Base-by-base conservation (phyloP, 495 filamentous ascomycete genomes). In the Trichocladium uniseriatum region DNA sequence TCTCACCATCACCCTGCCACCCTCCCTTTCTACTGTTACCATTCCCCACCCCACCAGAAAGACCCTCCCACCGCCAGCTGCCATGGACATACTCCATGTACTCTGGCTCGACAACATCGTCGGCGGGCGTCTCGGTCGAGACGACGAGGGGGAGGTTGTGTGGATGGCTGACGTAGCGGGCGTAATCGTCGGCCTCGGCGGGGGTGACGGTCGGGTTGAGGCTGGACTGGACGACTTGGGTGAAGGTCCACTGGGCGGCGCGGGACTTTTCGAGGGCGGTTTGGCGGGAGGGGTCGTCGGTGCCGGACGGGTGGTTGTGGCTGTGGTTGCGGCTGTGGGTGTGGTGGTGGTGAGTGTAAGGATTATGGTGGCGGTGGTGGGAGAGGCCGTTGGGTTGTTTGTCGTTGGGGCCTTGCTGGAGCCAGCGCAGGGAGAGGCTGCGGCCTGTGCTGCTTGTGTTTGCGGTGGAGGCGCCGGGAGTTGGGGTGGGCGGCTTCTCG, bases 121-220 rank as follows among this genome's bases (percentile, higher is more conserved):
- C 71, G 7, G 57, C 56, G 4, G 72, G 72, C 11, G 69, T 57
- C 38, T 91, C 86, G 19, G 79, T 83, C 2, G 84, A 84, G 1
- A 89, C 79, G 5, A 96, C 92, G 2, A 97, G 78, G 0, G 92
- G 89, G 3, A 98, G 77, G 49, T 82, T 89, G 24, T 91, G 81
- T 7, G 92, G 91, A 64, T 97, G 92, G 43, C 79, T 80, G 64
- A 97, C 82, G 67, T 97, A 96, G n/a, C 84, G 79, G 27, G 82
- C 70, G 66, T 97, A 97, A 59, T 96, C 92, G 19, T 83, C 83
- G 6, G 81, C 77, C 63, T 97, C 94, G 24, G 74, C 74, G 6
- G 69, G 55, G 14, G 76, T 81, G 49, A 96, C 87, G 10, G 78
- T 77, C 9, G 89, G 89, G 57, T 89, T 84, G 19, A 96, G 74